Conservation (phyloP, 169 alveolate species). For the Perkinsus chesapeaki region DNA sequence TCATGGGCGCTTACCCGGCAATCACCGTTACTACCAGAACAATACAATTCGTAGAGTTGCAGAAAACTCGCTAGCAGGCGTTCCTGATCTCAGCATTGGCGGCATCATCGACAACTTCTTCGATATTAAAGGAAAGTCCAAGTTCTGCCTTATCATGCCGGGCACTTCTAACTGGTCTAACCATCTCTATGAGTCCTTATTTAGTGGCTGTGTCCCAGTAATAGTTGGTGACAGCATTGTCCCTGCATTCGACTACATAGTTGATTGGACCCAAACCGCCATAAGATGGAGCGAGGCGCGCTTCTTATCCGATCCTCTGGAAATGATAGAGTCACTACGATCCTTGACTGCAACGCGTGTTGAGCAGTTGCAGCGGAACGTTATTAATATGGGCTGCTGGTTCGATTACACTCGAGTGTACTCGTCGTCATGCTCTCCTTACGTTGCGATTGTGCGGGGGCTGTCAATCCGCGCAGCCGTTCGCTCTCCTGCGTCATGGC, state of each 20-base stretch:
- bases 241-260: neutral
- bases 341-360: neutral
- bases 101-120: constrained; percentile 5
- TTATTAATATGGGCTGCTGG: neutral
- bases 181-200: neutral
- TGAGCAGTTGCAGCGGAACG: neutral
- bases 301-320: neutral
- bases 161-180: neutral
- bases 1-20: neutral
- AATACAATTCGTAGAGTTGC: neutral
- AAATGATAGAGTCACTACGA: neutral
- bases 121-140: neutral
- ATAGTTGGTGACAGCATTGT: neutral
- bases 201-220: constrained; percentile 3
- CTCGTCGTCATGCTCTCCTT: neutral
- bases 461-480: neutral
- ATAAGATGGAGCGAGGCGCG: neutral
- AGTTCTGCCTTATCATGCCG: neutral
- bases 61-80: neutral
- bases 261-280: neutral
- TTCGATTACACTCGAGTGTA: neutral
- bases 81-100: neutral
- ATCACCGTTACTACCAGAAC: neutral
- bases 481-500: too few species aligned
- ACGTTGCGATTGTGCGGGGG: neutral